Base-by-base conservation (phyloP, 192 early-diverging fungal species). In the Coemansia asiatica region DNA sequence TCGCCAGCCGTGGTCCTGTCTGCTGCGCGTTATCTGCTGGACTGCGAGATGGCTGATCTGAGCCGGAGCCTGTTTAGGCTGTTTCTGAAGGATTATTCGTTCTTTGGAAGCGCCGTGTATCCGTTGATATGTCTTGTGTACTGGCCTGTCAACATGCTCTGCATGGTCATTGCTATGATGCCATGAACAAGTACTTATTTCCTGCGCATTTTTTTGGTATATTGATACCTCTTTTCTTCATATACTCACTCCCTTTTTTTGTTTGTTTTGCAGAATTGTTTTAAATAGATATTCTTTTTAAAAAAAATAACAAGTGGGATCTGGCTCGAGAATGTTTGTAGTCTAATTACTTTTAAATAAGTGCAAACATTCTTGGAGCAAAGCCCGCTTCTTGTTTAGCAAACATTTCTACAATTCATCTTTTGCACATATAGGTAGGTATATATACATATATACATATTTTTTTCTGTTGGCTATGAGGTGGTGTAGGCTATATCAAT, bases 121-220 rank as follows among this genome's bases (percentile, higher is more conserved):
- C 85, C 87, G 1, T 84, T 86, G 63, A 58, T 88, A 25, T 88
- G 87, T 68, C 83, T 84, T n/a, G 72, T 88, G 0, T 90, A 90
- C 71, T 92, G 90, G 89, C 90, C 90, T 6, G 74, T 81, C 16
- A 81, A 81, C 46, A 59, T 81, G 23, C 27, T 81, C 40, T 67
- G 79, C 49, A 81, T 81, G 73, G 60, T 81, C 28, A 66, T 81
- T 7, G 65, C 64, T 7, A 26, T 75, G 62, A 60, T 75, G 33
- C 79, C 76, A 19, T 77, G 60, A 71, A 19, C 7, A 5, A 19
- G 38, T 8, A 22, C n/a, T 46, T 60, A 44, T 57, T 26, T 57
- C 4, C 4, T n/a, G 1, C n/a, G n/a, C n/a, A n/a, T n/a, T n/a
- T n/a, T n/a, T n/a, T n/a, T n/a, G n/a, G n/a, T n/a, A n/a, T n/a